Evolutionary conservation across 31 red algal genomes (phyloP).

Genomic region (Odonthalia washingtoniensis): DNA sequence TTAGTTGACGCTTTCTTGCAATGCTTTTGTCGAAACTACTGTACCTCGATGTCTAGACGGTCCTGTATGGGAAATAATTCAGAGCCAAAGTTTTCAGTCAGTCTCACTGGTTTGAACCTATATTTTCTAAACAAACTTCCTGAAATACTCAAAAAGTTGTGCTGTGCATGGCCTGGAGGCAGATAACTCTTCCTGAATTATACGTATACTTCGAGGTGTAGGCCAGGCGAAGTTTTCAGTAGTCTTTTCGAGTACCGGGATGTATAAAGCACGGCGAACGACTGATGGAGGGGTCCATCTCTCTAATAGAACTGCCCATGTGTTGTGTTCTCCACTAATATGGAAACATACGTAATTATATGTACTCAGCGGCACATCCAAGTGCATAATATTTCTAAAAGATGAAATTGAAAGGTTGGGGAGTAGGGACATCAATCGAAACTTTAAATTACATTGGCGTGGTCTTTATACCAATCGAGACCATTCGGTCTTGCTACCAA

Average conservation of each 20-base stretch:
- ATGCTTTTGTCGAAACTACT: too few relatives aligned
- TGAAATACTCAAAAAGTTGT: neutral
- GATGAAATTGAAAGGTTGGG: neutral
- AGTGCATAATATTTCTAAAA: neutral
- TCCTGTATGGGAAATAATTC: neutral
- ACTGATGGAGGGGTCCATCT: neutral
- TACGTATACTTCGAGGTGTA: neutral
- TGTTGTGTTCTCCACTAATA: neutral
- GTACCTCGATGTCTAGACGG: neutral
- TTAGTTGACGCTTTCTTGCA: too few relatives aligned
- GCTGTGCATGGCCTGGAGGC: neutral
- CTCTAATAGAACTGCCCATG: neutral
- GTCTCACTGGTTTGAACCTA: neutral
- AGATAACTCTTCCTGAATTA: neutral
- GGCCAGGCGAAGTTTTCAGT: neutral
- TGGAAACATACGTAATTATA: neutral
- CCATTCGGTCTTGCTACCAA: neutral
- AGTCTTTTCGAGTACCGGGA: neutral
- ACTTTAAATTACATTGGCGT: slow-evolving; percentile 26
- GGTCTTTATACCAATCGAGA: slow-evolving; percentile 18
- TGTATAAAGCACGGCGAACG: neutral
- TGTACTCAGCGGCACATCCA: neutral
- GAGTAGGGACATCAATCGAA: neutral
- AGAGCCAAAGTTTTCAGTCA: neutral
- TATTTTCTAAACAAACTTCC: neutral